Base-by-base conservation (phyloP, 352 stramenopile species). In the Aphanomyces cochlioides region DNA sequence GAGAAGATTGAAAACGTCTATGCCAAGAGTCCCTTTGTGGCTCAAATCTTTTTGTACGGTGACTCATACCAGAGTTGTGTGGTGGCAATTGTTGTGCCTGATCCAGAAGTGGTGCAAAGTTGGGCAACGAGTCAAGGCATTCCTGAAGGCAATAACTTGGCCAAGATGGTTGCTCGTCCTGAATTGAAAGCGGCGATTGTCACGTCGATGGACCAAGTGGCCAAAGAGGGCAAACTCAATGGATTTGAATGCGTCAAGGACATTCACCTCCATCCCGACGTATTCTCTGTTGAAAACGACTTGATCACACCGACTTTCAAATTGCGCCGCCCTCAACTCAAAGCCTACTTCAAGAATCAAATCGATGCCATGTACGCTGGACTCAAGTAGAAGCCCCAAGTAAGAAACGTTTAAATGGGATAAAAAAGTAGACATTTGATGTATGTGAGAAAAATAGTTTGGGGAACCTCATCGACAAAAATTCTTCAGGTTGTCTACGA, bases 1-100 rank as follows among this genome's bases (percentile, higher is more conserved):
- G 96, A 99, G 79, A 98, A 98, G 82, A 89, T 99, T 70, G 96
- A 99, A 75, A 95, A 96, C 74, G 82, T 96, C 12, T 98, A 98
- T 69, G 78, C 82, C 39, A 97, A 98, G 75, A 93, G 79, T 72
- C 81, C 83, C n/a, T 97, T 97, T 76, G 92, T 99, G 37, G 90
- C 83, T 1, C 95, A 98, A 77, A 82, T 90, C 40, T 99, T 98
- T 74, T 90, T 99, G 28, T 93, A 99, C 77, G 97, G 97, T 1
- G 96, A 99, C 78, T 98, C 93, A 28, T 87, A 97, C 13, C 88
- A 98, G 78, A 98, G 77, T 74, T 90, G 75, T 65, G 82, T 99
- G 4, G 95, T 99, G 19, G 95, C 86, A 34, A 78, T 99, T 64
- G 78, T 98, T 12, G 93, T 98, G 28, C 85, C 84, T 4, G 85